A percentile compares a stretch with the other conserved stretches of the same genome.
Conservation (phyloP, 306 rosid genomes). For the Begonia peltatifolia region DNA sequence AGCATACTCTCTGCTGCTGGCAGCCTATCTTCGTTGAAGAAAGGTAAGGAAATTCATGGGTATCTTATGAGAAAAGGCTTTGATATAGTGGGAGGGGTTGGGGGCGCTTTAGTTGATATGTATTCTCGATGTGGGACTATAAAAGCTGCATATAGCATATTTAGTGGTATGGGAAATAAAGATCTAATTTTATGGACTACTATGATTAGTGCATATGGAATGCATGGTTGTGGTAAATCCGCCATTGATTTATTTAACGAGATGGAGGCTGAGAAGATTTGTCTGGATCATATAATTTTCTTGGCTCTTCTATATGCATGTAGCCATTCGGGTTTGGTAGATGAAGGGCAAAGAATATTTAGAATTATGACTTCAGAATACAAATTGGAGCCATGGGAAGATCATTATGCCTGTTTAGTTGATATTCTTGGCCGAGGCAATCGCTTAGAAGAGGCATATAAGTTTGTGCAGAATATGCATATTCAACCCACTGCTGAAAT, state of each 20-base stretch:
- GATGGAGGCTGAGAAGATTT: slow-evolving; percentile 32
- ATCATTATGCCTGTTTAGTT: slow-evolving; percentile 61
- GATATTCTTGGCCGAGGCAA: slow-evolving; percentile 69
- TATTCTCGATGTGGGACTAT: slow-evolving; percentile 53
- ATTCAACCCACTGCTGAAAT: slow-evolving; percentile 42
- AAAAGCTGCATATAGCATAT: slow-evolving; percentile 32
- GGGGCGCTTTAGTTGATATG: slow-evolving; percentile 52
- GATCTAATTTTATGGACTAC: slow-evolving; percentile 49
- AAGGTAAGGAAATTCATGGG: slow-evolving; percentile 67
- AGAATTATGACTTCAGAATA: slow-evolving; percentile 36
- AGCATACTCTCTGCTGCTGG: slow-evolving; percentile 47
- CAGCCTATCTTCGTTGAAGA: slow-evolving; percentile 49
- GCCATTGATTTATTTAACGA: slow-evolving; percentile 37
- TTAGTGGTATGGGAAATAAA: slow-evolving; percentile 18
- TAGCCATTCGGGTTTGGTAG: slow-evolving; percentile 66
- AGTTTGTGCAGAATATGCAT: slow-evolving; percentile 36
- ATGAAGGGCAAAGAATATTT: slow-evolving; percentile 37
- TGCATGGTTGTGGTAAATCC: slow-evolving; percentile 55
- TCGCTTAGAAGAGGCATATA: slow-evolving; percentile 54
- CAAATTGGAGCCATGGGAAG: slow-evolving; percentile 62
- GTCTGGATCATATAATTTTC: slow-evolving; percentile 64
- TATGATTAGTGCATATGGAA: slow-evolving; percentile 65
- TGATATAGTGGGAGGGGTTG: slow-evolving; percentile 32
- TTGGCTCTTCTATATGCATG: slow-evolving; percentile 60
- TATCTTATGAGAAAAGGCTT: slow-evolving; percentile 50